These are phyloP conservation scores for fission yeast (Schizosaccharomyces pombe) DNA, from an alignment of 805 yeast genomes.

Conservation along the genomic window DNA sequence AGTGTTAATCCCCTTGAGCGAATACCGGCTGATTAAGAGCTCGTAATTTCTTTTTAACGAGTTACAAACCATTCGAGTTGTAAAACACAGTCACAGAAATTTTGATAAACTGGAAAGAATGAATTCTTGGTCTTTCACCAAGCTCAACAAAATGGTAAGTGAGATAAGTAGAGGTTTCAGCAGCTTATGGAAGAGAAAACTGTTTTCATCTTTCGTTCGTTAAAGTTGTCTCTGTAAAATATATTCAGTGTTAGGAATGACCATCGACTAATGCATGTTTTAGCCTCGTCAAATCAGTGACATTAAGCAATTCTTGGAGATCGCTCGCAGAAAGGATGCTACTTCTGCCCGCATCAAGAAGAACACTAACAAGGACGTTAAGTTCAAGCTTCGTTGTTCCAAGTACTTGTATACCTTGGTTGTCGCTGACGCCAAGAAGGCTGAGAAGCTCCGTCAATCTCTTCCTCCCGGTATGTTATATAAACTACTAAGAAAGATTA, in stretches of 20 bases:
- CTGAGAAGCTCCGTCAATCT: slow-evolving; percentile 91
- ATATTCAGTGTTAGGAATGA: not conserved
- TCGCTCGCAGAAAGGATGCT: slow-evolving; percentile 68
- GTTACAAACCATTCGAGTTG: no score
- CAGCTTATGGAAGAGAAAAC: not conserved
- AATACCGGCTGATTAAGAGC: no score
- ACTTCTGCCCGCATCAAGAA: slow-evolving; percentile 81
- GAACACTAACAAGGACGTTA: slow-evolving; percentile 82
- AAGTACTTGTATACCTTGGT: slow-evolving; percentile 84
- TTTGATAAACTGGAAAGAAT: not conserved
- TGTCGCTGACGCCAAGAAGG: slow-evolving; percentile 87
- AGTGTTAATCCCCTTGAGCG: no score
- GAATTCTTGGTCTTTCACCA: not conserved
- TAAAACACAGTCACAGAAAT: slow-evolving; percentile 3
- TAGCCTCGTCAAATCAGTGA: slow-evolving; percentile 23
- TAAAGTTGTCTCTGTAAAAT: not conserved
- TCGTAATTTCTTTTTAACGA: no score
- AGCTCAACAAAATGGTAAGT: slow-evolving; percentile 2
- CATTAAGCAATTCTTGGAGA: slow-evolving; percentile 90
- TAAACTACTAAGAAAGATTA: no score
- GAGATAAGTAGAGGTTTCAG: not conserved
- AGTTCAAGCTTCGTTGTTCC: slow-evolving; percentile 96
- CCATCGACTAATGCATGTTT: not conserved
- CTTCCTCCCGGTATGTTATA: slow-evolving; percentile 48
- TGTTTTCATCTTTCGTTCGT: no score